phyloP scores from a whole-genome alignment of 345 rosid genomes.

The Sisymbrium irio region DNA sequence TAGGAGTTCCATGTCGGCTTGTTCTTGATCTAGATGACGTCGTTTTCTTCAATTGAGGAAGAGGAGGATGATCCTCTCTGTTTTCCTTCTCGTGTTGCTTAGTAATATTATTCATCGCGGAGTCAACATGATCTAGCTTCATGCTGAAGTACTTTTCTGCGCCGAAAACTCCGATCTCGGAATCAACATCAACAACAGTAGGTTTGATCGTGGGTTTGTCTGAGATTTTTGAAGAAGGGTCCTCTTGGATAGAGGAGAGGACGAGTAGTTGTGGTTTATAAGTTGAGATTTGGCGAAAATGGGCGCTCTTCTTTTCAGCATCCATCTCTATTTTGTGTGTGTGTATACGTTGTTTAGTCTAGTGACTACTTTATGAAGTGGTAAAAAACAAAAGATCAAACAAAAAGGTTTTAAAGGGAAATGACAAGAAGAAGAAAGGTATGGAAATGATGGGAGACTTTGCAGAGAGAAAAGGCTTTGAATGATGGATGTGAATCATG shows the following conservation, averaged over 20 bases:
- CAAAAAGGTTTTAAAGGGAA: constrained; percentile 1
- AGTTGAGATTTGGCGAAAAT: constrained; percentile 30
- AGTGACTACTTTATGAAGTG: constrained; percentile 22
- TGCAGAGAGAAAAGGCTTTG: constrained; percentile 2
- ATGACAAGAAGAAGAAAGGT: constrained; percentile 26
- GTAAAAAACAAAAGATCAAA: constrained; percentile 19
- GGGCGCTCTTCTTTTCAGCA: constrained; percentile 29
- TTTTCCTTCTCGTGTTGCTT: constrained; percentile 28
- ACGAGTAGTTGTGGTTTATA: constrained; percentile 30
- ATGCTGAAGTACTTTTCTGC: constrained; percentile 88
- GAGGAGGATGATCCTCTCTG: constrained; percentile 3
- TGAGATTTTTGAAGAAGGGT: constrained; percentile 24
- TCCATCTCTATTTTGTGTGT: constrained; percentile 28
- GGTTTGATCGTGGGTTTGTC: constrained; percentile 19
- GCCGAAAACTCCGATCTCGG: constrained; percentile 75
- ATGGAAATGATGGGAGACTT: constrained; percentile 24
- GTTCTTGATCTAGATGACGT: constrained; percentile 38
- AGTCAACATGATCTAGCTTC: constrained; percentile 42
- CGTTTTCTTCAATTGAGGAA: constrained; percentile 47
- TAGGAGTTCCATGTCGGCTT: constrained; percentile 48
- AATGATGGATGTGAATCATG: constrained; percentile 17
- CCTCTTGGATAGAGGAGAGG: constrained; percentile 33
- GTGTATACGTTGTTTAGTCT: constrained; percentile 24
- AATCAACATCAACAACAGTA: constrained; percentile 36
- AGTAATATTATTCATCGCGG: constrained; percentile 25